Evolutionary conservation across 2,329 filamentous ascomycete genomes (phyloP).

Genomic region (Aspergillus clavatus): DNA sequence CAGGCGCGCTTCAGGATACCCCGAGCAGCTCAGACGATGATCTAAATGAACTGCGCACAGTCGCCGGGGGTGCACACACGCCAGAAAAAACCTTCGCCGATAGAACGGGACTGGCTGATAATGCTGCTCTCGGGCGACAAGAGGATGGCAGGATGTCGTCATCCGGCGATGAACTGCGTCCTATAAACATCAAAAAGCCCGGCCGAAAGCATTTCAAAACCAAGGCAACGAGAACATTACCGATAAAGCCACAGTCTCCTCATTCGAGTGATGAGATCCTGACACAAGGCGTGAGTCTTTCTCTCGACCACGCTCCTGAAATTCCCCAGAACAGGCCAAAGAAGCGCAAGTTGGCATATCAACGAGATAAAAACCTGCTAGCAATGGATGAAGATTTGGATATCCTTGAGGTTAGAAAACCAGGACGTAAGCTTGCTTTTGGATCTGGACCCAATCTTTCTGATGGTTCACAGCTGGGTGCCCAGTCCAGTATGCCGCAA

Average conservation of each 20-base stretch:
- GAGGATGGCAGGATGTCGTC: not conserved
- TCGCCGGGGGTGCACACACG: constrained; percentile 5
- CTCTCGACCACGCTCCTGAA: constrained; percentile 6
- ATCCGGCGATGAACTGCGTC: not conserved
- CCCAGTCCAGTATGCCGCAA: constrained; percentile 7
- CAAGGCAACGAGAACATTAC: not conserved
- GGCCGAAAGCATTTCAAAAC: not conserved
- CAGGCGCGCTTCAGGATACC: constrained; percentile 50
- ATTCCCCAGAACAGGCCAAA: constrained; percentile 50
- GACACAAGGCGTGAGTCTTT: constrained; percentile 1
- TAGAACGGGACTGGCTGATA: not conserved
- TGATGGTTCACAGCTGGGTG: not conserved
- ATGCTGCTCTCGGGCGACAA: not conserved
- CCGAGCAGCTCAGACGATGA: constrained; percentile 26
- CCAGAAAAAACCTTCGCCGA: not conserved
- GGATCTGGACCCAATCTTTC: constrained; percentile 17
- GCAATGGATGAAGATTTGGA: constrained; percentile 61
- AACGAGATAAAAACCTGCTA: constrained; percentile 62
- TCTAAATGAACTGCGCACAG: constrained; percentile 19
- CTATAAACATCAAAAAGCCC: not conserved
- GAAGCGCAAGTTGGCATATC: constrained; percentile 65
- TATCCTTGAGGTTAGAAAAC: constrained; percentile 18
- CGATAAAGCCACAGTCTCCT: not conserved
- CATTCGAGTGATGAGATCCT: constrained; percentile 12
- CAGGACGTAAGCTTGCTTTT: constrained; percentile 23